Conservation (phyloP, 805 yeast species). For the Dipodascopsis uninucleata region DNA sequence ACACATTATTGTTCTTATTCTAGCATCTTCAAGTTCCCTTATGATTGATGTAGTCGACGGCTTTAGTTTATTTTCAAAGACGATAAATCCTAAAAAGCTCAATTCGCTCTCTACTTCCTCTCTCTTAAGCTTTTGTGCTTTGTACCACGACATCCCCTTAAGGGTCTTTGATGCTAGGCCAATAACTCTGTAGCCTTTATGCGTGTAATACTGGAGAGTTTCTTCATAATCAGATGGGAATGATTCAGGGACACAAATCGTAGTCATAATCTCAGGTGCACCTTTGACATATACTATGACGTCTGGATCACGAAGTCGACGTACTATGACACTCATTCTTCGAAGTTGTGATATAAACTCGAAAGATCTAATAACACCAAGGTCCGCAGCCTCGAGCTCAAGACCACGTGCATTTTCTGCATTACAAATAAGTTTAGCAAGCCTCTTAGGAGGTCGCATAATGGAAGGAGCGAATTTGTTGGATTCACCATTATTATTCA, state of each 20-base stretch:
- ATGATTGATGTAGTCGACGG: conserved; percentile 61
- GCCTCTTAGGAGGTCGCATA: conserved; percentile 42
- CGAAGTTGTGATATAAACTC: conserved; percentile 84
- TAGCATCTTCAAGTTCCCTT: conserved; percentile 57
- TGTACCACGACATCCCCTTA: conserved; percentile 45
- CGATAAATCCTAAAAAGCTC: conserved; percentile 78
- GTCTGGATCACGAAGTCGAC: conserved; percentile 41
- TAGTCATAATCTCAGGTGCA: conserved; percentile 90
- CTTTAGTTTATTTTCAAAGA: conserved; percentile 89
- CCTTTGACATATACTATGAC: conserved; percentile 76
- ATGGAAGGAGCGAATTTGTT: conserved; percentile 48
- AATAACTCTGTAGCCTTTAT: conserved; percentile 89
- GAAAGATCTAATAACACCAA: conserved; percentile 54
- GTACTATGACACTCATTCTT: conserved; percentile 82
- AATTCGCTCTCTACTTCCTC: conserved; percentile 65
- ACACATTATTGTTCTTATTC: conserved; percentile 86
- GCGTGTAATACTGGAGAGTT: conserved; percentile 78
- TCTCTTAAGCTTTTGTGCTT: conserved; percentile 52
- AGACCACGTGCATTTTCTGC: neutral
- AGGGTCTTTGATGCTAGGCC: conserved; percentile 76
- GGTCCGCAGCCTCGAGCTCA: conserved; percentile 21
- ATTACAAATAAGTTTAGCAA: conserved; percentile 6
- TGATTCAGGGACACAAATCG: conserved; percentile 65
- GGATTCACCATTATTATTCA: conserved; percentile 42
- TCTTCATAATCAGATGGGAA: conserved; percentile 75